These are phyloP conservation scores for Euclidium syriacum DNA, from an alignment of 345 rosid genomes.

Conservation along the genomic window DNA sequence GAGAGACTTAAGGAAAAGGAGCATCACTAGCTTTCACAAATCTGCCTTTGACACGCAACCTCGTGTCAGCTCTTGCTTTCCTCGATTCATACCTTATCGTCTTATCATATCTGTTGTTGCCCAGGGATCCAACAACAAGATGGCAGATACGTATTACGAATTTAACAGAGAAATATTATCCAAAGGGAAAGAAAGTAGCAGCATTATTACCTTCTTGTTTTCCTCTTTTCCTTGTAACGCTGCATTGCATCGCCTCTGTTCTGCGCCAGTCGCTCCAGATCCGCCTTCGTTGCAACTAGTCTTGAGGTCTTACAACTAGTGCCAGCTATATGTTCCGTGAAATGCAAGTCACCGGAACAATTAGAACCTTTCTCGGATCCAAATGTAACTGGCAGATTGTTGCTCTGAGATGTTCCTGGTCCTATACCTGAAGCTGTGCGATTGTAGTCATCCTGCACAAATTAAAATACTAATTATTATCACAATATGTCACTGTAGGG, in stretches of 20 bases:
- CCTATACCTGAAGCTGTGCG: constrained; percentile 39
- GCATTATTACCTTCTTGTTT: constrained; percentile 63
- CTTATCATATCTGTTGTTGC: constrained; percentile 64
- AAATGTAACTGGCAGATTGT: constrained; percentile 33
- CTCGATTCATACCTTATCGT: constrained; percentile 92
- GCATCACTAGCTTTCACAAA: constrained; percentile 77
- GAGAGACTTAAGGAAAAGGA: constrained; percentile 31
- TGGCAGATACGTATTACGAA: neutral
- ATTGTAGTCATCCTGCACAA: constrained; percentile 46
- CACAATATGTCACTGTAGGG: neutral
- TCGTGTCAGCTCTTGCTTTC: constrained; percentile 91
- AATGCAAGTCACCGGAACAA: constrained; percentile 36
- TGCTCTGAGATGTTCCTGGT: constrained; percentile 55
- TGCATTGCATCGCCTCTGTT: constrained; percentile 86
- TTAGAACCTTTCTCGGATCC: constrained; percentile 35
- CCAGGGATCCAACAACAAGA: neutral
- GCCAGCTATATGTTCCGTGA: constrained; percentile 35
- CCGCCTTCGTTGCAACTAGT: constrained; percentile 45
- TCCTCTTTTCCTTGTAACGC: constrained; percentile 93
- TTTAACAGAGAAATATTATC: neutral
- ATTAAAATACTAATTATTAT: constrained; percentile 5
- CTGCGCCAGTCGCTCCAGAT: constrained; percentile 54
- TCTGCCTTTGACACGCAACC: constrained; percentile 88
- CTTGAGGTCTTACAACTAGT: constrained; percentile 34
- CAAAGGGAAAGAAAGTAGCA: neutral